phyloP scores from a whole-genome alignment of 495 filamentous ascomycete genomes.

The Hypoxylon cercidicola region DNA sequence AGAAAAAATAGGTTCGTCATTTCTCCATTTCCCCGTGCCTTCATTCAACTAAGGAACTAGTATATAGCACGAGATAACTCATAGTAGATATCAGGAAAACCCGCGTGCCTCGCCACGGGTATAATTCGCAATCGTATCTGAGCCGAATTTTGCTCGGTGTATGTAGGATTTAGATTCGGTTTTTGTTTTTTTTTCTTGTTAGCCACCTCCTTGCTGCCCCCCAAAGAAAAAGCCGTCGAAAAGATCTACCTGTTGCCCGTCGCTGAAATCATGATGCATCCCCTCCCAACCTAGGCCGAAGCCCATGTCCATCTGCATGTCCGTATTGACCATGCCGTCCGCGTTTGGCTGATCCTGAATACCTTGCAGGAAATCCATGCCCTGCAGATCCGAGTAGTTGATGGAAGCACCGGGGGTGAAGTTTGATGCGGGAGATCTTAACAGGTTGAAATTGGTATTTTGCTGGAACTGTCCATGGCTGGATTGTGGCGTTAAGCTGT shows the following conservation, averaged over 20 bases:
- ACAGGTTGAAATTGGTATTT: constrained; percentile 35
- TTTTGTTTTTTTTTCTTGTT: constrained; percentile 8
- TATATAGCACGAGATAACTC: constrained; percentile 22
- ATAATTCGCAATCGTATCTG: constrained; percentile 7
- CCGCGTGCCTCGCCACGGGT: constrained; percentile 16
- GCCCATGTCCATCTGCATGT: constrained; percentile 70
- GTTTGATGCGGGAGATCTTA: constrained; percentile 38
- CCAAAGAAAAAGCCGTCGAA: constrained; percentile 96
- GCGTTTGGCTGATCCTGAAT: constrained; percentile 47
- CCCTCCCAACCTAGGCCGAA: constrained; percentile 78
- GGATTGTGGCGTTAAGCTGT: constrained; percentile 42
- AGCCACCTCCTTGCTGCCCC: constrained; percentile 52
- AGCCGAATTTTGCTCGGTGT: background rate
- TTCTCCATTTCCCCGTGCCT: constrained; percentile 32
- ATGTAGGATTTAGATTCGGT: background rate
- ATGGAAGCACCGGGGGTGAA: constrained; percentile 40
- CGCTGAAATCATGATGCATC: constrained; percentile 81
- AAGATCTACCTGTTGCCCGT: constrained; percentile 81
- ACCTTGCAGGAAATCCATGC: constrained; percentile 58
- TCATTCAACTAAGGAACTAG: constrained; percentile 22
- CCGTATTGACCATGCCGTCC: constrained; percentile 44
- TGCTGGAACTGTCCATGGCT: constrained; percentile 35
- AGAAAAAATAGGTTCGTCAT: constrained; percentile 7
- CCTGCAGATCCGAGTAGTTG: constrained; percentile 54
- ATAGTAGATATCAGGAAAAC: constrained; percentile 18